Evolutionary conservation across 2,329 filamentous ascomycete genomes (phyloP), one percentile per base, ranked within the genome.

Genomic region (Penicillium capsulatum): DNA sequence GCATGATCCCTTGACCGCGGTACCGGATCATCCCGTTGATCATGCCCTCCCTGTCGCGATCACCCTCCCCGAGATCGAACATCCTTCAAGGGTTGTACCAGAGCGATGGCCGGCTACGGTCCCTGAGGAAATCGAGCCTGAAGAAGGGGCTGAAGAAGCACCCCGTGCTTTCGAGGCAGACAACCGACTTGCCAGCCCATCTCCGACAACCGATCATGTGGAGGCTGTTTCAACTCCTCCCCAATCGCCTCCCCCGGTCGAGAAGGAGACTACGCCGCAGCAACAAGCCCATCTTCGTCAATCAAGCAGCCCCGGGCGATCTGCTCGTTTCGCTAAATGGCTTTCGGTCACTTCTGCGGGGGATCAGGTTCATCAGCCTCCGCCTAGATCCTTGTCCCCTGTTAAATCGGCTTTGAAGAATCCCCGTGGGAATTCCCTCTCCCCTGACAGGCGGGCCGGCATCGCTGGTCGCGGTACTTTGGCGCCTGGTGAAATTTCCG

Each of bases 391-490:
- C 2, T 59, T 79, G 3, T 83, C 79, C 5, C 79, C 79, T 4
- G 76, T 67, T 9, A 83, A 83, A 54, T 79, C 79, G 17, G 79
- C 78, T 0, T 55, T 83, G 50, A 83, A 83, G 55, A 65, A 74
- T 36, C 69, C 75, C 2, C 71, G 74, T 2, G 71, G 70, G 3
- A 68, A 66, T 24, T 61, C 59, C 11, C 34, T 58, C 15, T 65
- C 63, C 10, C 62, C 61, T 4, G 58, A 68, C 33, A 64, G 42
- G 51, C 54, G 50, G 16, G 31, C 50, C 4, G 42, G 50, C 11
- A 32, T 42, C 3, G 45, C 48, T 17, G 41, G 51, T 31, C 51
- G 59, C 28, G 44, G 50, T 10, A 51, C 51, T 31, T 62, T 61
- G 20, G 61, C 71, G 4, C 57, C 69, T 1, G 78, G 75, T 47